Percentiles rank a stretch among this genome's conserved stretches.
Evolutionary conservation across 495 filamentous ascomycete genomes (phyloP).

Genomic region (Aspergillus campestris): DNA sequence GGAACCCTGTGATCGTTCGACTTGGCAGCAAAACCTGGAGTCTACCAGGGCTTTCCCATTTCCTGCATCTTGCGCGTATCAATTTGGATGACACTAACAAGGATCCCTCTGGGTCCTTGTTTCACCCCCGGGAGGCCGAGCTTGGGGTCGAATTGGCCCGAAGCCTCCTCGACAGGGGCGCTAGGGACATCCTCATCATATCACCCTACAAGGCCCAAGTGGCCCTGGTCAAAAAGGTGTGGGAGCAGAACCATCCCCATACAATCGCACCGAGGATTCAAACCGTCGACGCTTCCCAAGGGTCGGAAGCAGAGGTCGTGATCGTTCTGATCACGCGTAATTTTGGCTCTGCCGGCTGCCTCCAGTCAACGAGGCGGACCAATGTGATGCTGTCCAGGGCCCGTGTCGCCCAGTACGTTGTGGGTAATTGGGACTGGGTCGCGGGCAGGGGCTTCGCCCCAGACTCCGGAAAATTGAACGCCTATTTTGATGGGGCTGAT

Average conservation of each 20-base stretch:
- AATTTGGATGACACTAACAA: neutral
- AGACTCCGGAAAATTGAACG: no score
- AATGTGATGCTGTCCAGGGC: neutral
- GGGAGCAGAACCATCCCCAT: neutral
- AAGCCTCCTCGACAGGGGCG: neutral
- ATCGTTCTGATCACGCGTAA: constrained; percentile 1
- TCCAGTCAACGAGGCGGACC: neutral
- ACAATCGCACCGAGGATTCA: neutral
- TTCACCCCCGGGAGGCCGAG: neutral
- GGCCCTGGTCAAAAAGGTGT: neutral
- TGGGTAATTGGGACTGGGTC: neutral
- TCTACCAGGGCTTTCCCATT: no score
- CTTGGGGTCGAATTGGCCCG: neutral
- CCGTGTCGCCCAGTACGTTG: neutral
- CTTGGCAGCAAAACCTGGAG: no score
- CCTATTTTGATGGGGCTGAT: no score
- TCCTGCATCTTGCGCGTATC: no score
- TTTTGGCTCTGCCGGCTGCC: neutral
- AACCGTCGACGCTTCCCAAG: constrained; percentile 1
- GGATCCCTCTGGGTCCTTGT: neutral
- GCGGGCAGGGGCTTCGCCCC: no score
- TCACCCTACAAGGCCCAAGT: neutral
- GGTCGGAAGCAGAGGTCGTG: neutral
- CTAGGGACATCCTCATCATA: neutral
- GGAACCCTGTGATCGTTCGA: no score